These are phyloP conservation scores for Lipomyces anomalus DNA, from an alignment of 805 yeast genomes.

Conservation along the genomic window DNA sequence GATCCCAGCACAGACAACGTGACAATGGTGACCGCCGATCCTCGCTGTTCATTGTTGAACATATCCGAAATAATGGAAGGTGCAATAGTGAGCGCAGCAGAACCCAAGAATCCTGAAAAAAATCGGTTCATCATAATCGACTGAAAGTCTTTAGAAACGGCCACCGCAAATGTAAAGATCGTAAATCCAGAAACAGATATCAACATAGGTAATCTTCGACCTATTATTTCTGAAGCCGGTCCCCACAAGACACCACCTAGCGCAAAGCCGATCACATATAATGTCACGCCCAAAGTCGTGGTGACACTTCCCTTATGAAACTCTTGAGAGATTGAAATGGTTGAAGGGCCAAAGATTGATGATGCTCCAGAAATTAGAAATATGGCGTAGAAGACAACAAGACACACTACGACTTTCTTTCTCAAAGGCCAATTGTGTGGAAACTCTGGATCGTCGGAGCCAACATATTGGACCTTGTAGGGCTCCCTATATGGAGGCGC, in stretches of 20 bases:
- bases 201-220: conserved; percentile 59
- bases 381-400: conserved; percentile 45
- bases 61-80: conserved; percentile 78
- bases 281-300: conserved; percentile 65
- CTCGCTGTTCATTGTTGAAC: conserved; percentile 62
- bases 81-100: conserved; percentile 76
- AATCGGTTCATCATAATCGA: conserved; percentile 63
- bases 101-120: conserved; percentile 67
- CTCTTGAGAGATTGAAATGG: conserved; percentile 37
- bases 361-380: conserved; percentile 65
- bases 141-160: conserved; percentile 40
- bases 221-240: conserved; percentile 65
- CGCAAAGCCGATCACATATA: conserved; percentile 79
- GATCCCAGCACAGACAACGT: conserved; percentile 63
- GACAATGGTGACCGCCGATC: conserved; percentile 61
- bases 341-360: conserved; percentile 65
- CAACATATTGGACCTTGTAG: conserved; percentile 68
- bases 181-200: conserved; percentile 45
- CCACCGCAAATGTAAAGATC: conserved; percentile 32
- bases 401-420: conserved; percentile 43
- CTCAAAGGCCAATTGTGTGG: conserved; percentile 73
- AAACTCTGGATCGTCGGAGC: conserved; percentile 70
- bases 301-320: conserved; percentile 61
- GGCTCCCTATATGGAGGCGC: conserved; percentile 15
- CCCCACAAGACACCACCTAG: conserved; percentile 79